phyloP scores from a whole-genome alignment of 1,139 yeast genomes.

The Saccharomyces hybrid region DNA sequence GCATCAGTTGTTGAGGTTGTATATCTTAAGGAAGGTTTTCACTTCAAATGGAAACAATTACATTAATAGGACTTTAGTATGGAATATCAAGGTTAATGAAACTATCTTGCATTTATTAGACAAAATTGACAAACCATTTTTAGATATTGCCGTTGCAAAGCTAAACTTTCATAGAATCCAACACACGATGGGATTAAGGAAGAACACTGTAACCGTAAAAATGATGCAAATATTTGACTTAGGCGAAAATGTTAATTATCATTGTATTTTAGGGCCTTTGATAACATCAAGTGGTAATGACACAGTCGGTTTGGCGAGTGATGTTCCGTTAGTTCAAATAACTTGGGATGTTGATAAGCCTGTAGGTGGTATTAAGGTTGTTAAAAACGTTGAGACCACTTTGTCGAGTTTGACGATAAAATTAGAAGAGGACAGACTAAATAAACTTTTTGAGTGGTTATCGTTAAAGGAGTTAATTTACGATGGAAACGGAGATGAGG shows the following conservation, averaged over 20 bases:
- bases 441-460: slow-evolving; percentile 46
- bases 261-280: slow-evolving; percentile 60
- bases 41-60: slow-evolving; percentile 25
- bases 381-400: slow-evolving; percentile 45
- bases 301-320: slow-evolving; percentile 6
- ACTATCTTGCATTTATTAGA: slow-evolving; percentile 65
- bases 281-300: slow-evolving; percentile 4
- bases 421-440: slow-evolving; percentile 55
- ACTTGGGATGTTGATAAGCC: slow-evolving; percentile 60
- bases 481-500: slow-evolving; percentile 10
- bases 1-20: slow-evolving; percentile 29
- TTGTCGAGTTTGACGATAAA: slow-evolving; percentile 50
- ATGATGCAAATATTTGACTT: slow-evolving; percentile 67
- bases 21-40: slow-evolving; percentile 30
- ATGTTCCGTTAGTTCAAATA: slow-evolving; percentile 36
- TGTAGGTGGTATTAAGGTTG: slow-evolving; percentile 60
- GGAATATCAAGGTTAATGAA: slow-evolving; percentile 66
- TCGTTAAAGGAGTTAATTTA: slow-evolving; percentile 38
- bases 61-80: slow-evolving; percentile 32
- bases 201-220: slow-evolving; percentile 50
- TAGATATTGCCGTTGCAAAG: slow-evolving; percentile 63
- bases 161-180: slow-evolving; percentile 54
- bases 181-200: slow-evolving; percentile 56
- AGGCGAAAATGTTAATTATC: slow-evolving; percentile 52
- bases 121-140: slow-evolving; percentile 52